These are phyloP conservation scores for Malassezia globosa DNA, from an alignment of 1,284 basidiomycete species.

Conservation along the genomic window DNA sequence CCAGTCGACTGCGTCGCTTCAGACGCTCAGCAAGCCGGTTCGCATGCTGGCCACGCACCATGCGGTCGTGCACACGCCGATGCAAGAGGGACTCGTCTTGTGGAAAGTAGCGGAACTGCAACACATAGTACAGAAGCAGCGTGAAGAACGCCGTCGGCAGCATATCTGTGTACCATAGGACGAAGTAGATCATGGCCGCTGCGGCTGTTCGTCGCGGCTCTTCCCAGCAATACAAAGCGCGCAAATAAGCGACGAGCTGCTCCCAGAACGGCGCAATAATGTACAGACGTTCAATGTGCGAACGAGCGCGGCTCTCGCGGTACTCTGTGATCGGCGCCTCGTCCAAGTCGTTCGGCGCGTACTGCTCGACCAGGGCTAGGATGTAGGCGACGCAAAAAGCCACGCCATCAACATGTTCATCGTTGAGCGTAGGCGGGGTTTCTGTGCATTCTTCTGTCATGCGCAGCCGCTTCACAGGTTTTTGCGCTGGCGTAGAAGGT, in stretches of 20 bases:
- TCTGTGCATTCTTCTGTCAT: neutral
- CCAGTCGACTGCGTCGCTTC: conserved; percentile 36
- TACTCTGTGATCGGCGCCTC: conserved; percentile 36
- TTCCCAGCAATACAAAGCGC: conserved; percentile 25
- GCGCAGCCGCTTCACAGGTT: neutral
- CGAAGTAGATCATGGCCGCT: conserved; percentile 45
- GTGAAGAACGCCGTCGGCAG: conserved; percentile 42
- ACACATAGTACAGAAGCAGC: conserved; percentile 36
- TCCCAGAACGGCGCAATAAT: conserved; percentile 47
- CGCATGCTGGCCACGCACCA: conserved; percentile 41
- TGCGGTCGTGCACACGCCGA: conserved; percentile 37
- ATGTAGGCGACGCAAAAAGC: conserved; percentile 45
- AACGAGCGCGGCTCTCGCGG: conserved; percentile 37
- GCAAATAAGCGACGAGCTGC: conserved; percentile 24
- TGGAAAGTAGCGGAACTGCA: conserved; percentile 45
- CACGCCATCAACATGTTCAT: conserved; percentile 38
- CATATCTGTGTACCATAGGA: conserved; percentile 45
- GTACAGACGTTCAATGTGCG: conserved; percentile 43
- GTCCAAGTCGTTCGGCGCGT: conserved; percentile 44
- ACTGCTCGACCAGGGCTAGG: conserved; percentile 37
- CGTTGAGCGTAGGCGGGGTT: conserved; percentile 7
- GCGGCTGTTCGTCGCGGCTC: conserved; percentile 24
- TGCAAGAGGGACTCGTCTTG: conserved; percentile 41
- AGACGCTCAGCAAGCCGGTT: conserved; percentile 40
- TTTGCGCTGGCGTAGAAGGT: neutral